These are phyloP conservation scores for Croton laevigatus DNA, from an alignment of 441 rosid species.

Conservation along the genomic window DNA sequence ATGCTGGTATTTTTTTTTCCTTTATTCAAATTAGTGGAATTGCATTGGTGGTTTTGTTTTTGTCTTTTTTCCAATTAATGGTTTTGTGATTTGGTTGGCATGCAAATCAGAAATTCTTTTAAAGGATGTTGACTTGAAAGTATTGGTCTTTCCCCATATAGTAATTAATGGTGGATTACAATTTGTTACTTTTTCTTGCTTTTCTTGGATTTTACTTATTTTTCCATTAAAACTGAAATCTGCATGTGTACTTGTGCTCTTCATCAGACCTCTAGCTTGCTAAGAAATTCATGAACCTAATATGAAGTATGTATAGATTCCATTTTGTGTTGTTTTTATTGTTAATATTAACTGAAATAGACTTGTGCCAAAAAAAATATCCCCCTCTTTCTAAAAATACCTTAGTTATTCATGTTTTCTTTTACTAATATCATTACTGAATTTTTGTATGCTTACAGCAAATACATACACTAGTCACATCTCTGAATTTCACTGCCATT, in stretches of 20 bases:
- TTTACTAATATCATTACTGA: neutral
- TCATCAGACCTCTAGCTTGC: neutral
- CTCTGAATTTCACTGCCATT: slow-evolving; percentile 50
- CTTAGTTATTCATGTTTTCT: neutral
- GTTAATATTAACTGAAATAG: too few relatives aligned
- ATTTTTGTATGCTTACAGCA: slow-evolving; percentile 41
- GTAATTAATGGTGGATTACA: neutral
- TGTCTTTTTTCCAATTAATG: neutral
- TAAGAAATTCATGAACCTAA: neutral
- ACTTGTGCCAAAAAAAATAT: too few relatives aligned
- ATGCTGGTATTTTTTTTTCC: slow-evolving; percentile 47
- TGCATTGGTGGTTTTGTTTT: neutral
- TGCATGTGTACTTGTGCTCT: neutral
- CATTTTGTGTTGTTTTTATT: neutral
- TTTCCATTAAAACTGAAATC: neutral
- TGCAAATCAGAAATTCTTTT: neutral
- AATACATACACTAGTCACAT: slow-evolving; percentile 66
- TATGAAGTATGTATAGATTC: neutral
- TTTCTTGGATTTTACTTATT: neutral
- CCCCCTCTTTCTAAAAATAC: too few relatives aligned
- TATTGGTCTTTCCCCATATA: neutral
- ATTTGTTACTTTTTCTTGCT: neutral
- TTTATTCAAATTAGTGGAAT: neutral
- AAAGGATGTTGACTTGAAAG: neutral
- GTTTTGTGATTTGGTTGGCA: neutral